These are phyloP conservation scores for Musa acuminata DNA, from an alignment of 176 grass and related monocot species.

Conservation along the genomic window DNA sequence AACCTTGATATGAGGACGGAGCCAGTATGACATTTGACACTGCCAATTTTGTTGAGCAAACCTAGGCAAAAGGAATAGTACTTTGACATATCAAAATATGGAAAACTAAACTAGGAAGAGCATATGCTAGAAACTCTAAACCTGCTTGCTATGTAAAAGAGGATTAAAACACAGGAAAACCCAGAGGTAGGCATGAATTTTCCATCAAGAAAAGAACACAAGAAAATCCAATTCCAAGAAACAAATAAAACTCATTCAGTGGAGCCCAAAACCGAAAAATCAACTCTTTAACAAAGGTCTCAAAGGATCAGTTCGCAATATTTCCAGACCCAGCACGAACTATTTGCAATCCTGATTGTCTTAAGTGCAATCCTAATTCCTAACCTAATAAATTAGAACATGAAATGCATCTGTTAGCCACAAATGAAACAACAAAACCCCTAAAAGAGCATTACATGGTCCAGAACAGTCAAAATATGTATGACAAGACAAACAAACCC, in stretches of 20 bases:
- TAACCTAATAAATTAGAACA: no score
- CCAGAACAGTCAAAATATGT: no score
- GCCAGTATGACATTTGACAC: slow-evolving; percentile 90
- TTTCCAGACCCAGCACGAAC: no score
- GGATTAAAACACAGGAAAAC: neutral
- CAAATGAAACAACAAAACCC: neutral
- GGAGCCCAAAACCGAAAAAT: neutral
- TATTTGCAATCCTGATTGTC: no score
- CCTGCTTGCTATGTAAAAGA: neutral
- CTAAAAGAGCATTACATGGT: neutral
- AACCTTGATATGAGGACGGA: slow-evolving; percentile 78
- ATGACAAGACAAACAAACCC: neutral
- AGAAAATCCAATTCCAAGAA: no score
- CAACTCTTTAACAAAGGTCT: neutral
- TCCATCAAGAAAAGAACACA: no score
- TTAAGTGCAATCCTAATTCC: no score
- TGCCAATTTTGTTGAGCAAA: slow-evolving; percentile 67
- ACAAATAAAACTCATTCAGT: neutral
- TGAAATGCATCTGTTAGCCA: neutral
- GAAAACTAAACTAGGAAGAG: neutral
- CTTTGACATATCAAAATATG: neutral
- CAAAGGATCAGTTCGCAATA: neutral
- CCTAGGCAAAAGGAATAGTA: slow-evolving; percentile 41
- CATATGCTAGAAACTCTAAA: neutral
- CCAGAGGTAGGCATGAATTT: no score